Evolutionary conservation across 2,329 filamentous ascomycete species (phyloP).

Genomic region (Hymenoscyphus fructigenus): DNA sequence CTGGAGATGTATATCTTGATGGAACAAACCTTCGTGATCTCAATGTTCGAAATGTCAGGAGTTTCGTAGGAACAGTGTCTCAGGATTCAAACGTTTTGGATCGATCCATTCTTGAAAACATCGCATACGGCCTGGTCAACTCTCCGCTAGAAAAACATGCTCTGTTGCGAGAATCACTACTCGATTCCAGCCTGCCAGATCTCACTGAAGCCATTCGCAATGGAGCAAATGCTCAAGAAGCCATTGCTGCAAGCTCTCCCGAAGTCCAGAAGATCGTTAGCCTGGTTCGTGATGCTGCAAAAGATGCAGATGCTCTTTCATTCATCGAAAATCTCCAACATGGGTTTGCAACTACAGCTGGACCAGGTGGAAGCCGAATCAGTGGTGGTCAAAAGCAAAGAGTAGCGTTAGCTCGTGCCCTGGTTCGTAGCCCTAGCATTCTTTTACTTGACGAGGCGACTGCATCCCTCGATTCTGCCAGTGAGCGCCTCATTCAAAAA

Average conservation of each 20-base stretch:
- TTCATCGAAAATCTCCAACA: conserved; percentile 50
- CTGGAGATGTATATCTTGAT: conserved; percentile 27
- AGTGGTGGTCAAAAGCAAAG: conserved; percentile 14
- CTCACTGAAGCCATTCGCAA: conserved; percentile 52
- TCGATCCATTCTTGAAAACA: conserved; percentile 42
- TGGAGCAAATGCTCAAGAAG: conserved; percentile 42
- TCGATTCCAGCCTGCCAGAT: conserved; percentile 46
- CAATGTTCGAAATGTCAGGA: conserved; percentile 33
- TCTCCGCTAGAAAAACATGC: conserved; percentile 50
- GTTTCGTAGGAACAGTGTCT: conserved; percentile 52
- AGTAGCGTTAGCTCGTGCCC: conserved; percentile 62
- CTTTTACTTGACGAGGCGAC: conserved; percentile 62
- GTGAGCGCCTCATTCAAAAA: conserved; percentile 83
- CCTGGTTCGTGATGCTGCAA: conserved; percentile 42
- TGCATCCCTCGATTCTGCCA: conserved; percentile 73
- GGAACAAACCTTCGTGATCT: conserved; percentile 20
- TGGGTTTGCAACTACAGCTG: conserved; percentile 7
- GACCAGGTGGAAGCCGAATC: conserved; percentile 7
- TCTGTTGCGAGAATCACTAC: conserved; percentile 41
- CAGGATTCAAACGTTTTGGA: conserved; percentile 56
- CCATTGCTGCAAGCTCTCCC: background rate
- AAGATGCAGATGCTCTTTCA: conserved; percentile 55
- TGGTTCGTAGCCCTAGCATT: conserved; percentile 53
- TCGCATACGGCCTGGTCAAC: conserved; percentile 39
- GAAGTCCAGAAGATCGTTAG: conserved; percentile 35